phyloP scores from a whole-genome alignment of 78 protist genomes.

The Speleostelium caveatum region DNA sequence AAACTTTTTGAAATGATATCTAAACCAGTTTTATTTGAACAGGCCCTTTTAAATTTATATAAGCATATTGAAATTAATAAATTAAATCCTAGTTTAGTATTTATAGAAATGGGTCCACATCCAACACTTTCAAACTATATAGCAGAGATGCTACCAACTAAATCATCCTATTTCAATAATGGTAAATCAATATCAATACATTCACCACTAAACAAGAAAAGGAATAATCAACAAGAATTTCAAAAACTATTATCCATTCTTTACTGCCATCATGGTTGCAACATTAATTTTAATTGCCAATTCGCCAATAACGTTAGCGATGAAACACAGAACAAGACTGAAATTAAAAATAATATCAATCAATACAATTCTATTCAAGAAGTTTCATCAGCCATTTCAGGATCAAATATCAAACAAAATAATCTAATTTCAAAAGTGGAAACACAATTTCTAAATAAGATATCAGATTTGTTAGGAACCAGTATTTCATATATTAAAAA shows the following conservation, averaged over 20 bases:
- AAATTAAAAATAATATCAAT: neutral
- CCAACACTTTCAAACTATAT: too few species aligned
- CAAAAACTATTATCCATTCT: neutral
- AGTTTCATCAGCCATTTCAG: neutral
- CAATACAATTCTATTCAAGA: neutral
- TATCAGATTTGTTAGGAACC: neutral
- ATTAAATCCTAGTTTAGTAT: too few species aligned
- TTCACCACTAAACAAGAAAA: conserved; percentile 16
- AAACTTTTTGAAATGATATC: too few species aligned
- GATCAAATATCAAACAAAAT: conserved; percentile 57
- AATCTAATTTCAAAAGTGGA: neutral
- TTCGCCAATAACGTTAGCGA: neutral
- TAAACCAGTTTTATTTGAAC: too few species aligned
- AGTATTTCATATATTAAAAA: neutral
- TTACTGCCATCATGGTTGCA: conserved; percentile 8
- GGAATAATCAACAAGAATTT: neutral
- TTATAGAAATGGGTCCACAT: too few species aligned
- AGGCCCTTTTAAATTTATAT: too few species aligned
- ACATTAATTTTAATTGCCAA: conserved; percentile 8
- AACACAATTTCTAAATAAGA: neutral
- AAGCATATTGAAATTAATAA: too few species aligned
- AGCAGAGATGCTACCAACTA: neutral
- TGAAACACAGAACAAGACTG: too few species aligned
- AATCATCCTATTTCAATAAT: neutral
- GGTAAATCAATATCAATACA: neutral